Evolutionary conservation across 1,284 basidiomycete genomes (phyloP).

Genomic region (Inonotus obliquus): DNA sequence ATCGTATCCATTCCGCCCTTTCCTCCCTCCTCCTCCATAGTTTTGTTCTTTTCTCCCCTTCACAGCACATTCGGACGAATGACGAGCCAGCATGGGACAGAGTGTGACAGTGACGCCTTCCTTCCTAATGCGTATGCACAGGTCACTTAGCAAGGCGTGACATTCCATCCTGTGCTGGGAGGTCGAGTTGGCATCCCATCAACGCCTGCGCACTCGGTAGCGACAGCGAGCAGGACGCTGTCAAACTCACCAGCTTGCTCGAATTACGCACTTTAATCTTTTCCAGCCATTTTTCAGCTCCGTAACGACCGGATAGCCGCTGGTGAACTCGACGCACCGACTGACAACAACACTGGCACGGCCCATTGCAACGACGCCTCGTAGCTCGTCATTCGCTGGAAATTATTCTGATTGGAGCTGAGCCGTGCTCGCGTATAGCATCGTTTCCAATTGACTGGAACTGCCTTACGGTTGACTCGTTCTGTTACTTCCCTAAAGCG

Average conservation of each 20-base stretch:
- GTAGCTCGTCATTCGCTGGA: neutral
- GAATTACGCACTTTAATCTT: neutral
- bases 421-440: neutral
- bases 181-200: slow-evolving; percentile 3
- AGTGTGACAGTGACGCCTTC: neutral
- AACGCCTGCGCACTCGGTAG: neutral
- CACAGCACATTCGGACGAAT: neutral
- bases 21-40: neutral
- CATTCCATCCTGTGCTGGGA: neutral
- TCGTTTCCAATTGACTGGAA: neutral
- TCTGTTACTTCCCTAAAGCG: neutral
- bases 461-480: neutral
- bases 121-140: neutral
- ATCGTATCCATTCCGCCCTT: neutral
- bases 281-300: neutral
- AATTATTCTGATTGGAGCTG: neutral
- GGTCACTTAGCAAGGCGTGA: neutral
- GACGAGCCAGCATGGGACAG: neutral
- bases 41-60: neutral
- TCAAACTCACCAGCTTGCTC: neutral
- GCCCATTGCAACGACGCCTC: neutral
- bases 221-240: neutral
- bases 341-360: neutral
- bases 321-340: neutral
- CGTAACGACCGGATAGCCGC: neutral